phyloP scores from a whole-genome alignment of 192 early-diverging fungal species.

The Chytriomyces sp. region DNA sequence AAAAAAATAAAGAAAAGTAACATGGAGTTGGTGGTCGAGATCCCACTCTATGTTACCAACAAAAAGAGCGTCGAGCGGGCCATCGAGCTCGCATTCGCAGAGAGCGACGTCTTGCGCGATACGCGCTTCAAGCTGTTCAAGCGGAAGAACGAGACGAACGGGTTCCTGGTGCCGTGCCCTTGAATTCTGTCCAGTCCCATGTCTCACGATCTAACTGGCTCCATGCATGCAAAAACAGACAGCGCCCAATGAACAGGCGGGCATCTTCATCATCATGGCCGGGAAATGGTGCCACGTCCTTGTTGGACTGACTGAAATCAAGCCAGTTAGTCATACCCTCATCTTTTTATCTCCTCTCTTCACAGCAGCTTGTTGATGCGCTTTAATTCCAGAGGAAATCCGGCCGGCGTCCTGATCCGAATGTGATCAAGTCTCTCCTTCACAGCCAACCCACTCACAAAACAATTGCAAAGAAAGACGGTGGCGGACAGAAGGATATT shows the following conservation, averaged over 20 bases:
- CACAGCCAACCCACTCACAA: constrained; percentile 1
- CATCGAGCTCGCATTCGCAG: constrained; percentile 12
- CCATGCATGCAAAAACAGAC: neutral
- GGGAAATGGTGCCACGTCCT: constrained; percentile 26
- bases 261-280: constrained; percentile 6
- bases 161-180: neutral
- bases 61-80: neutral
- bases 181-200: neutral
- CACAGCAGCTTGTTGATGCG: too few species aligned
- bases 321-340: neutral
- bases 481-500: neutral
- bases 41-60: neutral
- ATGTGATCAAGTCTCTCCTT: constrained; percentile 15
- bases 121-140: constrained; percentile 9
- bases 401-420: constrained; percentile 11
- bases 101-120: constrained; percentile 13
- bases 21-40: neutral
- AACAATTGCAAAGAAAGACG: neutral
- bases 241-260: constrained; percentile 17
- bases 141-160: neutral
- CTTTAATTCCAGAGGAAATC: too few species aligned
- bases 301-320: constrained; percentile 21
- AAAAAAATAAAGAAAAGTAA: neutral
- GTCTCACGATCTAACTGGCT: neutral
- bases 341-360: neutral